phyloP scores from a whole-genome alignment of 768 basidiomycete genomes.

The Trametes cinnabarina region DNA sequence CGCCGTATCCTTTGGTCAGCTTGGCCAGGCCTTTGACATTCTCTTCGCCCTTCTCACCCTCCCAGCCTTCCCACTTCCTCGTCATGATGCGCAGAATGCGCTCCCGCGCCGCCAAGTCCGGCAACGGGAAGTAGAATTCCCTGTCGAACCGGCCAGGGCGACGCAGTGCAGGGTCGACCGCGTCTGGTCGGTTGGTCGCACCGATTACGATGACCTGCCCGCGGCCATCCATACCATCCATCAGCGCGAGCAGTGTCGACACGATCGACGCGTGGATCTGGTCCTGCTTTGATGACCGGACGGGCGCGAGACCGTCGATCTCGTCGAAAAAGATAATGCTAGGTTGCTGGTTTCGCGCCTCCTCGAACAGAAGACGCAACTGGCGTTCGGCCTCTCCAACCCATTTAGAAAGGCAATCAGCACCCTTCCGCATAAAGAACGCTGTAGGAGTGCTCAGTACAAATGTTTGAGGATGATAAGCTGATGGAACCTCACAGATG shows the following conservation, averaged over 20 bases:
- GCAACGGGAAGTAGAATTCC: slow-evolving; percentile 96
- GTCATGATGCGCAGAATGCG: slow-evolving; percentile 92
- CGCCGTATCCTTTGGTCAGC: slow-evolving; percentile 95
- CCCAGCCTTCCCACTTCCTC: slow-evolving; percentile 83
- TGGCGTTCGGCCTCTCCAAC: slow-evolving; percentile 98
- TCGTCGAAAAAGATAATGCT: slow-evolving; percentile 99
- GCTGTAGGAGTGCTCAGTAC: slow-evolving; percentile 44
- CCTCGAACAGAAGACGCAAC: slow-evolving; percentile 91
- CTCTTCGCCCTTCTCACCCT: slow-evolving; percentile 46
- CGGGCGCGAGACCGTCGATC: slow-evolving; percentile 97
- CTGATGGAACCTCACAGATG: slow-evolving; percentile 62
- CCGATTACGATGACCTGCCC: slow-evolving; percentile 98
- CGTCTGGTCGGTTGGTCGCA: slow-evolving; percentile 95
- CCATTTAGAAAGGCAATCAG: slow-evolving; percentile 98
- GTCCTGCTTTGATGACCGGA: slow-evolving; percentile 97
- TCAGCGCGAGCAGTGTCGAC: slow-evolving; percentile 89
- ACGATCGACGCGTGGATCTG: slow-evolving; percentile 99
- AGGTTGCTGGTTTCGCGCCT: slow-evolving; percentile 88
- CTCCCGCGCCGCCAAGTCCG: slow-evolving; percentile 78
- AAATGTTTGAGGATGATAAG: background rate
- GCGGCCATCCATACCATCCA: slow-evolving; percentile 99
- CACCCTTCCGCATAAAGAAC: slow-evolving; percentile 99
- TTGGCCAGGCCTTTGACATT: slow-evolving; percentile 70
- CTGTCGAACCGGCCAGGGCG: slow-evolving; percentile 95
- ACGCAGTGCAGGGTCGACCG: slow-evolving; percentile 93